Conservation (phyloP, 1,139 yeast species). For the Pichia sp. region DNA sequence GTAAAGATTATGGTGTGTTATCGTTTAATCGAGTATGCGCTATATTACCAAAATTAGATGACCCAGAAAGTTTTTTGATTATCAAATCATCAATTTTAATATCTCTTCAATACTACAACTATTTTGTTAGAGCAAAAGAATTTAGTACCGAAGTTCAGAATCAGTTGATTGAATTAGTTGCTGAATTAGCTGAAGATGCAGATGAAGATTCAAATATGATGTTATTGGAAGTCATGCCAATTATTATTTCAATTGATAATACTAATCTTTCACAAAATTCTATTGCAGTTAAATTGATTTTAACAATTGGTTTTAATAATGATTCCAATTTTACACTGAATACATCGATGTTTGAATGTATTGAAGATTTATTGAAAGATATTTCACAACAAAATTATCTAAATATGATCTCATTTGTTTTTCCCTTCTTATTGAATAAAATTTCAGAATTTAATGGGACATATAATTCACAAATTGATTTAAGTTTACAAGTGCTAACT, state of each 20-base stretch:
- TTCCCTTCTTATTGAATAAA: conserved; percentile 44
- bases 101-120: conserved; percentile 48
- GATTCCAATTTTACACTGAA: conserved; percentile 60
- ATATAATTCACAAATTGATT: conserved; percentile 54
- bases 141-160: conserved; percentile 31
- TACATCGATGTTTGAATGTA: conserved; percentile 55
- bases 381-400: conserved; percentile 43
- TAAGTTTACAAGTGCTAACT: conserved; percentile 62
- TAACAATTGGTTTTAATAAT: conserved; percentile 64
- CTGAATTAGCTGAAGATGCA: conserved; percentile 51
- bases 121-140: conserved; percentile 34
- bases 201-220: conserved; percentile 79
- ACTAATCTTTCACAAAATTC: conserved; percentile 35
- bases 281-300: conserved; percentile 47
- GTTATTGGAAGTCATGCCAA: conserved; percentile 62
- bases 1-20: conserved; percentile 35
- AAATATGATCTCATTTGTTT: conserved; percentile 44
- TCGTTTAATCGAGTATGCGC: conserved; percentile 34
- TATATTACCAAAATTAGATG: conserved; percentile 23
- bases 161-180: conserved; percentile 35
- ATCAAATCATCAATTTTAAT: conserved; percentile 45
- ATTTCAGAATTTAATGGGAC: conserved; percentile 34
- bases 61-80: conserved; percentile 23
- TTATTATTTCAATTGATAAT: conserved; percentile 45
- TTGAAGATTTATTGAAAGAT: conserved; percentile 50